Conservation (phyloP, 192 early-diverging fungal species). For the Gigaspora rosea region DNA sequence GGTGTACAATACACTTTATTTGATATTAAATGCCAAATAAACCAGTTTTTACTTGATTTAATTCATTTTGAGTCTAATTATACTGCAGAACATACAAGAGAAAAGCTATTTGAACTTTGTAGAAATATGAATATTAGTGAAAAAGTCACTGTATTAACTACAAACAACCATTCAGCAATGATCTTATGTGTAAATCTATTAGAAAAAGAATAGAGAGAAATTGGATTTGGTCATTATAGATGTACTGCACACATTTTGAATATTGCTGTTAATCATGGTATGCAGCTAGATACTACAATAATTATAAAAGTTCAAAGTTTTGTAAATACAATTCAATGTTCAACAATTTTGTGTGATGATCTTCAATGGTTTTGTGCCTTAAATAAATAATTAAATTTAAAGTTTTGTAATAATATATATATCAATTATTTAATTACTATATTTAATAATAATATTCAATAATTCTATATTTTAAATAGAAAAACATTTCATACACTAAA, state of each 20-base stretch:
- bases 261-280: conserved; percentile 21
- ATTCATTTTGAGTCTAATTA: conserved; percentile 5
- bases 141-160: conserved; percentile 4
- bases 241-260: conserved; percentile 20
- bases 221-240: conserved; percentile 2
- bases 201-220: background rate
- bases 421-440: no score
- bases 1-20: conserved; percentile 4
- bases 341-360: background rate
- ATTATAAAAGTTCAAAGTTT: conserved; percentile 2
- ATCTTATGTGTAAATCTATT: background rate
- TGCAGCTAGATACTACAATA: background rate
- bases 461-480: no score
- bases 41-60: background rate
- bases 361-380: background rate
- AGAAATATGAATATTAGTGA: conserved; percentile 9
- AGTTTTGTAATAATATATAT: no score
- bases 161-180: conserved; percentile 19
- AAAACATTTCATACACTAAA: no score
- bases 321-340: conserved; percentile 10
- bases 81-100: background rate
- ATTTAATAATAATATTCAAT: no score
- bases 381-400: no score
- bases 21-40: background rate
- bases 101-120: background rate